These are phyloP conservation scores for Mesembryanthemum crystallinum DNA, from an alignment of 148 eudicot species.

Conservation along the genomic window DNA sequence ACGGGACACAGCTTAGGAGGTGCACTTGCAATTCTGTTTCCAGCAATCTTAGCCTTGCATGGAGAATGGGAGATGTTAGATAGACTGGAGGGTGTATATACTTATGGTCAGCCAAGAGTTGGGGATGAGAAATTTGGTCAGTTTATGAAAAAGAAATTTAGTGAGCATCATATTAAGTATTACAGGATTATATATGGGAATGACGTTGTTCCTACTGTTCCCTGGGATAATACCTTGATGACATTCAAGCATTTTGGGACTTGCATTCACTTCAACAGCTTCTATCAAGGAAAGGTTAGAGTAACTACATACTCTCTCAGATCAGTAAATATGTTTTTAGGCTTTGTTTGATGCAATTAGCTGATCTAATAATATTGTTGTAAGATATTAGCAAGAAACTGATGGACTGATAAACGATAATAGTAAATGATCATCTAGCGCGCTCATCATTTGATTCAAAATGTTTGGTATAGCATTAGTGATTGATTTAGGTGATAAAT, in stretches of 20 bases:
- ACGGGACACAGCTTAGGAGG: slow-evolving; percentile 92
- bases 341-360: no score
- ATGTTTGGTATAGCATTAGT: no score
- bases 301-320: neutral
- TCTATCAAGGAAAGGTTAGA: neutral
- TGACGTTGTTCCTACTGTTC: slow-evolving; percentile 66
- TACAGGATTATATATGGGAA: slow-evolving; percentile 63
- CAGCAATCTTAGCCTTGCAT: slow-evolving; percentile 54
- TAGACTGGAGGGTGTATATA: slow-evolving; percentile 53
- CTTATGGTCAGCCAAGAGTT: slow-evolving; percentile 84
- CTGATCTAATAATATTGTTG: no score
- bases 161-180: slow-evolving; percentile 32
- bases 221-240: slow-evolving; percentile 41
- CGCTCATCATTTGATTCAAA: no score
- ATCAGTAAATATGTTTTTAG: no score
- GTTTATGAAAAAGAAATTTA: slow-evolving; percentile 39
- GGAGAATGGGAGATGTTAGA: slow-evolving; percentile 38
- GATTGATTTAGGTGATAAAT: no score
- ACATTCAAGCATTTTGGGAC: slow-evolving; percentile 75
- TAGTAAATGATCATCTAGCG: no score
- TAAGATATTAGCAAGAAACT: no score
- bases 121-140: slow-evolving; percentile 55
- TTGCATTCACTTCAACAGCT: slow-evolving; percentile 44
- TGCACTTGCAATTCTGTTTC: slow-evolving; percentile 64
- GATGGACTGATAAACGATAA: no score